Evolutionary conservation across 176 grass and related monocot species (phyloP), one percentile per base, ranked within the genome.

Genomic region (Calamus simplicifolius): DNA sequence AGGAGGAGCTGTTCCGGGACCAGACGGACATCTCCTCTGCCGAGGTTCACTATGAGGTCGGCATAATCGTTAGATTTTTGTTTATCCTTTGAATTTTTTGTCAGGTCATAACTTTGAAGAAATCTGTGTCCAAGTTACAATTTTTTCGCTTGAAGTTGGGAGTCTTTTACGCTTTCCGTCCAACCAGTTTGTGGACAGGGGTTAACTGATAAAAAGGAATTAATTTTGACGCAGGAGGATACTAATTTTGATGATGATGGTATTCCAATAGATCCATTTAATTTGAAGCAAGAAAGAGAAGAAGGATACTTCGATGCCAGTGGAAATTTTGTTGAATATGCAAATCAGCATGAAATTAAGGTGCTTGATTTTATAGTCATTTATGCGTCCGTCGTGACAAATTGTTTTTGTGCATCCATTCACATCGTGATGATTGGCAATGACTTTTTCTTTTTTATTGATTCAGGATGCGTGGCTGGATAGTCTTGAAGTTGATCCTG

Each of bases 381-480:
- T 77, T 49, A 38, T 38, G 31, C 31, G 2, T 38, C 31, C 31
- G 10, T 38, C 1, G 0, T 38, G 7, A 38, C 31, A 38, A 2
- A 38, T 38, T 38, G 31, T 38, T 8, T 38, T 38, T 8, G 10
- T 38, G 7, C 31, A 10, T 38, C 31, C 31, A 10, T 38, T 38
- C 31, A 8, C 31, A 38, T 38, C 7, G 7, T 2, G 31, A 12
- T 8, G 10, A 23, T 23, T 23, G 21, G 21, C 0, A 23, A 23
- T 23, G 21, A 38, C 7, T 38, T 38, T 6, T 38, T 38, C 2
- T 6, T 38, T 10, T 38, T 38, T 38, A 38, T 79, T 81, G 50
- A 68, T 81, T 57, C 55, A 96, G 92, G 92, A 97, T 75, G 87
- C 93, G 31, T 97, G 93, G 87, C 63, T 97, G 75, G 87, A 97